Conservation (phyloP, 2,329 filamentous ascomycete species). For the Macrophomina pseudophaseolina region DNA sequence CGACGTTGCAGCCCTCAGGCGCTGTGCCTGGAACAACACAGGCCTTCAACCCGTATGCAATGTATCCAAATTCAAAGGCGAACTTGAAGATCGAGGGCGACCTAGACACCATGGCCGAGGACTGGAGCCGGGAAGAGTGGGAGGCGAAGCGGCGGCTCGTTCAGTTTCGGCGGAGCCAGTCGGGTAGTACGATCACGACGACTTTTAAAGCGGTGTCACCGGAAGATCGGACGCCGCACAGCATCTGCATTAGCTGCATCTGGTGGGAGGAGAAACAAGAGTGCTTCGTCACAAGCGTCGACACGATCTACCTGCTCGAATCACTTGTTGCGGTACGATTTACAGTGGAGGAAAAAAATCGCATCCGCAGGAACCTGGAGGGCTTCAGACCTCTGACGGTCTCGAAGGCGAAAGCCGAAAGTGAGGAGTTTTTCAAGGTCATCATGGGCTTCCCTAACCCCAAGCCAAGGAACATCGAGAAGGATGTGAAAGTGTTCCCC, state of each 20-base stretch:
- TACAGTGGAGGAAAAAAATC: slow-evolving; percentile 97
- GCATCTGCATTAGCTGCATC: slow-evolving; percentile 96
- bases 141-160: slow-evolving; percentile 82
- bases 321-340: slow-evolving; percentile 86
- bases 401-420: slow-evolving; percentile 89
- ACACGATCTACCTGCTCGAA: slow-evolving; percentile 94
- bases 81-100: slow-evolving; percentile 84
- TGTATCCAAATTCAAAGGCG: slow-evolving; percentile 80
- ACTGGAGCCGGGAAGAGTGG: slow-evolving; percentile 84
- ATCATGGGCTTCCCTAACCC: slow-evolving; percentile 98
- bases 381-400: slow-evolving; percentile 92
- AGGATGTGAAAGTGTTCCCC: slow-evolving; percentile 97
- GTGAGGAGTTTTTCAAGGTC: slow-evolving; percentile 97
- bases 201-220: slow-evolving; percentile 79
- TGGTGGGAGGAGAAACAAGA: slow-evolving; percentile 92
- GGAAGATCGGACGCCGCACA: slow-evolving; percentile 79
- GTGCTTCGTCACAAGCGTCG: slow-evolving; percentile 93
- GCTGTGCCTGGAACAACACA: slow-evolving; percentile 10
- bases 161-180: slow-evolving; percentile 82
- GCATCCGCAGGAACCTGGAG: slow-evolving; percentile 93
- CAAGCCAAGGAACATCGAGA: slow-evolving; percentile 97
- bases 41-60: slow-evolving; percentile 73
- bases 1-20: slow-evolving; percentile 65
- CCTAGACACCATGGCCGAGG: slow-evolving; percentile 79
- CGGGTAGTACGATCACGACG: slow-evolving; percentile 78